Conservation (phyloP, 495 filamentous ascomycete genomes). For the Pyrenula massariospora region DNA sequence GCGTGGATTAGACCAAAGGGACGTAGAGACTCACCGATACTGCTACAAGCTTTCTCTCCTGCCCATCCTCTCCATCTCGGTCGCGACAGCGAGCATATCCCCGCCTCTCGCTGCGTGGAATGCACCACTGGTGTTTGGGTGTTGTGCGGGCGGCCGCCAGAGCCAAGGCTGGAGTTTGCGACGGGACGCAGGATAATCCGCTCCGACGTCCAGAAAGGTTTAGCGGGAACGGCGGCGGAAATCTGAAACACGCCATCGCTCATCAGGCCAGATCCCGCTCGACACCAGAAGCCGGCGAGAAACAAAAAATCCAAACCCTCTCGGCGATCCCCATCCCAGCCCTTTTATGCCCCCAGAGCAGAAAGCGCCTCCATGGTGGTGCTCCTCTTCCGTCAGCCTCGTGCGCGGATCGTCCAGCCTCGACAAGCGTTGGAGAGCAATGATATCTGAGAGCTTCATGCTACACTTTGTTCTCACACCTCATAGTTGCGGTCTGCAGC, state of each 20-base stretch:
- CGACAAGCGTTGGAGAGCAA: not conserved
- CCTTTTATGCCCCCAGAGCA: not conserved
- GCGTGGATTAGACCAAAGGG: not conserved
- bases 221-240: not conserved
- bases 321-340: not conserved
- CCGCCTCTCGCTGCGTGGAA: not conserved
- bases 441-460: no score
- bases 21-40: no score
- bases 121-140: not conserved
- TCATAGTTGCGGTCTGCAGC: not conserved
- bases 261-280: no score
- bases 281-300: no score
- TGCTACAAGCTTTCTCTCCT: no score
- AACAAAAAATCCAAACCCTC: not conserved
- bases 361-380: not conserved
- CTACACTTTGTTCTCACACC: not conserved
- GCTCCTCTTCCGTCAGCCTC: not conserved
- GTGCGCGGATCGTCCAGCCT: not conserved
- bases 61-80: not conserved
- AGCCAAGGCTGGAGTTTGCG: not conserved
- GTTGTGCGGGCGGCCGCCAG: not conserved
- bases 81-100: no score
- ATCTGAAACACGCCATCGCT: not conserved
- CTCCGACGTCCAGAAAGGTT: not conserved
- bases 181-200: not conserved